These are phyloP conservation scores for Xylariaceae sp. DNA, from an alignment of 2,329 filamentous ascomycete genomes.

Conservation along the genomic window DNA sequence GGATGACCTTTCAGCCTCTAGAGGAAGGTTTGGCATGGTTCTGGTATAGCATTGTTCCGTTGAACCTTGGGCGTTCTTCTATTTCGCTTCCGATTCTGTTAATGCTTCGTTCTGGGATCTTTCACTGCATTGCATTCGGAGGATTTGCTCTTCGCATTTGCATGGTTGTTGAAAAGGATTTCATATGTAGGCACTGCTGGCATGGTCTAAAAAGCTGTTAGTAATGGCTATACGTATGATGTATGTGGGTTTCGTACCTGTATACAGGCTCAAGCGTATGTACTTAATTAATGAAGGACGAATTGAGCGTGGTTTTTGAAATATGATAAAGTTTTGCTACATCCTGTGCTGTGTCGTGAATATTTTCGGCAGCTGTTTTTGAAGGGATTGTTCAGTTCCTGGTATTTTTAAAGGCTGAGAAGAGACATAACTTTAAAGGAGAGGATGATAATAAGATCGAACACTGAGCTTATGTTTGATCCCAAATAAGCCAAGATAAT, in stretches of 20 bases:
- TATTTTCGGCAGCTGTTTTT: too few relatives aligned
- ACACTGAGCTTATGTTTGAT: too few relatives aligned
- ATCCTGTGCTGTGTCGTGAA: too few relatives aligned
- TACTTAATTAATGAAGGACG: too few relatives aligned
- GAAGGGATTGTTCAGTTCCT: too few relatives aligned
- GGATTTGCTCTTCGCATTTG: conserved; percentile 1
- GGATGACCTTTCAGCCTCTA: background rate
- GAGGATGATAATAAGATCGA: too few relatives aligned
- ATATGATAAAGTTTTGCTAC: too few relatives aligned
- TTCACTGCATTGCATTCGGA: conserved; percentile 1
- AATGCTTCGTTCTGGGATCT: background rate
- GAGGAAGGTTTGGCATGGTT: background rate
- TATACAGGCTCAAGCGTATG: background rate
- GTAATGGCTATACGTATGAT: background rate
- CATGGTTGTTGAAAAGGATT: conserved; percentile 24
- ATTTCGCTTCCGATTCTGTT: background rate
- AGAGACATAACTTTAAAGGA: too few relatives aligned
- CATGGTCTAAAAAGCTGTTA: conserved; percentile 3
- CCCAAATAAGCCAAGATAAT: too few relatives aligned
- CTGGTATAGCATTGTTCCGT: background rate
- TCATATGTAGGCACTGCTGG: conserved; percentile 1
- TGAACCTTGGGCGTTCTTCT: background rate
- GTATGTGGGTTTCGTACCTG: background rate
- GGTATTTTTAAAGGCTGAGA: too few relatives aligned
- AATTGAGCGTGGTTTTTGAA: too few relatives aligned